Percentiles rank a stretch among this genome's conserved stretches.
phyloP scores from a whole-genome alignment of 305 asterid species.

The Fraxinus dipetala region DNA sequence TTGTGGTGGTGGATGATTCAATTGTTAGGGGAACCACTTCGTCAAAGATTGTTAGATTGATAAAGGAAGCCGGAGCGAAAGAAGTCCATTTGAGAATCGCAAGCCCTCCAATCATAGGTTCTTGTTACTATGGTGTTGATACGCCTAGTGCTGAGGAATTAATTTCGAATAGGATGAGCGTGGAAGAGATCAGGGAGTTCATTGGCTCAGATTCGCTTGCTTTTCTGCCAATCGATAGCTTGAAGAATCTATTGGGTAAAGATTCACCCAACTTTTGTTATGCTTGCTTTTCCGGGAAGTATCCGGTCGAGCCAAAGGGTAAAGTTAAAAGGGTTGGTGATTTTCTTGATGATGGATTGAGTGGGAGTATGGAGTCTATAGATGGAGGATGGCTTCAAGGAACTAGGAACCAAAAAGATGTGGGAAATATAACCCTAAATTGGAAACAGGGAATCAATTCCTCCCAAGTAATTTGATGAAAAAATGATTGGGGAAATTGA shows the following conservation, averaged over 20 bases:
- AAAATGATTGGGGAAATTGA: background rate
- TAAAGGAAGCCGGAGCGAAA: constrained; percentile 80
- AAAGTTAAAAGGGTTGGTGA: constrained; percentile 77
- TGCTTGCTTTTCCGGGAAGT: constrained; percentile 61
- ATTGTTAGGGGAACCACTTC: constrained; percentile 90
- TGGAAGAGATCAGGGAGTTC: constrained; percentile 66
- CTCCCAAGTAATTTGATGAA: constrained; percentile 11
- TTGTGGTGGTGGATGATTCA: constrained; percentile 93
- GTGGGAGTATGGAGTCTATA: constrained; percentile 57
- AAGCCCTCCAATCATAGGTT: constrained; percentile 59
- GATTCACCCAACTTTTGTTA: constrained; percentile 43
- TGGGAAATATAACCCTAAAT: constrained; percentile 22
- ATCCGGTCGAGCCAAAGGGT: constrained; percentile 68
- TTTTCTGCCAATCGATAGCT: constrained; percentile 37
- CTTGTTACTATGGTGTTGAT: constrained; percentile 62
- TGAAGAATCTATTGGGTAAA: constrained; percentile 35
- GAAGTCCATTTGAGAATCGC: constrained; percentile 73
- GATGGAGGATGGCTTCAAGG: constrained; percentile 71
- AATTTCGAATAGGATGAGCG: constrained; percentile 72
- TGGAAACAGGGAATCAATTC: constrained; percentile 32
- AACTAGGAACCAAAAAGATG: constrained; percentile 19
- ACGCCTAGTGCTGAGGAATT: constrained; percentile 51
- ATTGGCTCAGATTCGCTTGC: constrained; percentile 65
- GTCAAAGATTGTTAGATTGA: constrained; percentile 76
- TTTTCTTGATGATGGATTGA: constrained; percentile 71